Evolutionary conservation across 768 basidiomycete genomes (phyloP).

Genomic region (Hypholoma sublateritium): DNA sequence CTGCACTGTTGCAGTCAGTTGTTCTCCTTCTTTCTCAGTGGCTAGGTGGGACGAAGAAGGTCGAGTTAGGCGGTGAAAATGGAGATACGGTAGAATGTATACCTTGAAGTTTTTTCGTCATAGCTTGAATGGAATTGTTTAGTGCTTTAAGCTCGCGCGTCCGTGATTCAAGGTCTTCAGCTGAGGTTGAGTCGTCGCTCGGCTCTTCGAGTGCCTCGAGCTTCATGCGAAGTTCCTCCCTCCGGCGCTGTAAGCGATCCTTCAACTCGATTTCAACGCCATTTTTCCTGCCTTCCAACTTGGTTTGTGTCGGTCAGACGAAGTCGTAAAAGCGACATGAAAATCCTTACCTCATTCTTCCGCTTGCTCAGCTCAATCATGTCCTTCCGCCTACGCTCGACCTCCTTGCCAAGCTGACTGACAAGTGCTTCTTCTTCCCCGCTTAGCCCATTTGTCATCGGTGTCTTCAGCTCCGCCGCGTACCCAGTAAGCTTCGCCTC

Average conservation of each 20-base stretch:
- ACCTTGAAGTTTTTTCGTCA: conserved; percentile 67
- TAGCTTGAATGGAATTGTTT: conserved; percentile 60
- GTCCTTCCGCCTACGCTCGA: conserved; percentile 71
- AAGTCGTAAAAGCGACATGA: not conserved
- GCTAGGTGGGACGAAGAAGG: conserved; percentile 34
- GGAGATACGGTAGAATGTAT: conserved; percentile 15
- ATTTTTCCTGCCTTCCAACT: conserved; percentile 79
- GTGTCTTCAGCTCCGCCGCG: conserved; percentile 66
- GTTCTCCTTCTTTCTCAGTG: conserved; percentile 74
- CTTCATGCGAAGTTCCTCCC: conserved; percentile 75
- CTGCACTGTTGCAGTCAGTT: conserved; percentile 60
- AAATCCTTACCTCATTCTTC: conserved; percentile 63
- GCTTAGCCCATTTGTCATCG: conserved; percentile 74
- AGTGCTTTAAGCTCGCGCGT: conserved; percentile 69
- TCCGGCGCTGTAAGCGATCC: conserved; percentile 79
- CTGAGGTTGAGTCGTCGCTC: conserved; percentile 55
- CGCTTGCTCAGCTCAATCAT: conserved; percentile 66
- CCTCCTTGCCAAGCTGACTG: conserved; percentile 67
- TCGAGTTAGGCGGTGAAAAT: not conserved
- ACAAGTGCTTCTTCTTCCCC: conserved; percentile 69
- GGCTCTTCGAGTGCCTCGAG: conserved; percentile 74
- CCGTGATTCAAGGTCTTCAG: conserved; percentile 67
- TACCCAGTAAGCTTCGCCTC: conserved; percentile 64
- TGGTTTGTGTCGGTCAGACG: not conserved
- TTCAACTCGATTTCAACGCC: conserved; percentile 90